A percentile compares a stretch with the other conserved stretches of the same genome.
These are phyloP conservation scores for Candida frijolesensis DNA, from an alignment of 1,139 yeast genomes.

Conservation along the genomic window DNA sequence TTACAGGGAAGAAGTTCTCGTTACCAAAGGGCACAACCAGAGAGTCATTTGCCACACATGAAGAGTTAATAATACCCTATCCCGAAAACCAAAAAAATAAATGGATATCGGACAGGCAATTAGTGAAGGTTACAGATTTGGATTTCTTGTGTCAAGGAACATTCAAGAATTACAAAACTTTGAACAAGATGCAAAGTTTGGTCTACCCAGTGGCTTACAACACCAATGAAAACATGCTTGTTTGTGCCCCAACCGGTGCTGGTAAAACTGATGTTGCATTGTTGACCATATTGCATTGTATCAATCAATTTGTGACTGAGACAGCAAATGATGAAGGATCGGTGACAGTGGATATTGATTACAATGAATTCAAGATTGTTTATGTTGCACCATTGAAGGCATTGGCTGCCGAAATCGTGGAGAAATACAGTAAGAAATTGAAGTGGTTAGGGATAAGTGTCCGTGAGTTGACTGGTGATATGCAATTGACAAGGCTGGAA, in stretches of 20 bases:
- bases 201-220: constrained; percentile 92
- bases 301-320: constrained; percentile 65
- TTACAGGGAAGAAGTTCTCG: constrained; percentile 77
- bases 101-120: constrained; percentile 53
- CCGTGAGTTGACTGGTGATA: constrained; percentile 93
- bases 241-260: constrained; percentile 99
- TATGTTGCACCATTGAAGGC: constrained; percentile 98
- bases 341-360: constrained; percentile 63
- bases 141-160: constrained; percentile 85
- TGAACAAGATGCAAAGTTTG: constrained; percentile 89
- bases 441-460: constrained; percentile 86
- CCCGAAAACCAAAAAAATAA: constrained; percentile 52
- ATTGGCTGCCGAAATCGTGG: constrained; percentile 95
- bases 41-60: constrained; percentile 61
- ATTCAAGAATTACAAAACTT: constrained; percentile 71
- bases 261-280: constrained; percentile 98
- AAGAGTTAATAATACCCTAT: constrained; percentile 83
- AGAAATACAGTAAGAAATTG: constrained; percentile 76
- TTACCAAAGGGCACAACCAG: constrained; percentile 85
- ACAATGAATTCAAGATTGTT: constrained; percentile 83
- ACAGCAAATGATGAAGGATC: constrained; percentile 48
- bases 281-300: constrained; percentile 76
- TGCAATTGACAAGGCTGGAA: constrained; percentile 87
- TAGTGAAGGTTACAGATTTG: constrained; percentile 61
- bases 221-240: constrained; percentile 92